Evolutionary conservation across 2,329 filamentous ascomycete genomes (phyloP).

Genomic region (Aureobasidium namibiae): DNA sequence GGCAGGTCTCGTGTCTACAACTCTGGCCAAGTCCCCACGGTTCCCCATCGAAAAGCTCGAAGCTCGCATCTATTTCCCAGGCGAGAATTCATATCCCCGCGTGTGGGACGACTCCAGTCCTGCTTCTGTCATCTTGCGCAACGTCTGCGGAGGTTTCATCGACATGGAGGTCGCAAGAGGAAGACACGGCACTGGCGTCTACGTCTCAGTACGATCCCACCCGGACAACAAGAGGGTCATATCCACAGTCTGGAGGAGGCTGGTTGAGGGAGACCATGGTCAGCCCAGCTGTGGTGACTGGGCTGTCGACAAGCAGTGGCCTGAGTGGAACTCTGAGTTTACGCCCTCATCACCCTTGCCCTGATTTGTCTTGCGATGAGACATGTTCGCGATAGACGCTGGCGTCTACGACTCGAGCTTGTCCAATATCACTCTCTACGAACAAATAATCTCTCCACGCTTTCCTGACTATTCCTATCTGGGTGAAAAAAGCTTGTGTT

Average conservation of each 20-base stretch:
- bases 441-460: neutral
- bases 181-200: slow-evolving; percentile 25
- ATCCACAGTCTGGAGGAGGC: slow-evolving; percentile 25
- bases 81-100: slow-evolving; percentile 27
- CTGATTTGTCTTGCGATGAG: neutral
- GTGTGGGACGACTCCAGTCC: slow-evolving; percentile 35
- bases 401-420: neutral
- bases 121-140: slow-evolving; percentile 28
- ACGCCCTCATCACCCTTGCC: slow-evolving; percentile 6
- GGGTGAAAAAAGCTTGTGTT: neutral
- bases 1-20: slow-evolving; percentile 24
- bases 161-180: slow-evolving; percentile 28
- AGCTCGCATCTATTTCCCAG: slow-evolving; percentile 33
- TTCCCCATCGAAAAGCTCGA: slow-evolving; percentile 27
- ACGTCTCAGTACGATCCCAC: slow-evolving; percentile 21
- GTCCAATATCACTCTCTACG: neutral
- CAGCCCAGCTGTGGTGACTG: slow-evolving; percentile 23
- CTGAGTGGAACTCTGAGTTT: slow-evolving; percentile 18
- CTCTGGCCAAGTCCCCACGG: slow-evolving; percentile 22
- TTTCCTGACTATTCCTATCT: neutral
- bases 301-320: slow-evolving; percentile 26
- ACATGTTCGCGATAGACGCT: neutral
- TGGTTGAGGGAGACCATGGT: slow-evolving; percentile 21
- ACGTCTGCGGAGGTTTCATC: slow-evolving; percentile 31
- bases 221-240: slow-evolving; percentile 14